Evolutionary conservation across 2,329 filamentous ascomycete genomes (phyloP).

Genomic region (Apiospora hydei): DNA sequence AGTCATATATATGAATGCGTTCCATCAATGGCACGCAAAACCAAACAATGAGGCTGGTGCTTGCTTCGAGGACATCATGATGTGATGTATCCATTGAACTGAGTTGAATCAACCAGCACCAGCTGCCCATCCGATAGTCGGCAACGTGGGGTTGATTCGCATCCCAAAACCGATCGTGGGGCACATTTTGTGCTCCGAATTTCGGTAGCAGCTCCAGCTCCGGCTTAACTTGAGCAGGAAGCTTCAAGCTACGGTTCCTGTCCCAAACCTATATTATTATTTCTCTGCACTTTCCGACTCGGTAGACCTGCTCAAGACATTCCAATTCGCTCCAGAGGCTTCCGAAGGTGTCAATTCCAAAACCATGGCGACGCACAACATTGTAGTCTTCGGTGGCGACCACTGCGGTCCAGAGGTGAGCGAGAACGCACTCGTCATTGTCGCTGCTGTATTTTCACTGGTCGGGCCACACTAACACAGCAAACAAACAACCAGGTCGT

Average conservation of each 20-base stretch:
- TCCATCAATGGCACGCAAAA: not conserved
- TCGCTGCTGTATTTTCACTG: not conserved
- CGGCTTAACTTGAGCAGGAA: constrained; percentile 6
- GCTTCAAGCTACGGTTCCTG: not conserved
- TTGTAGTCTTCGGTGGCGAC: constrained; percentile 84
- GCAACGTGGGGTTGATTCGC: constrained; percentile 31
- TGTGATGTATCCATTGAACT: not conserved
- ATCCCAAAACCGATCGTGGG: constrained; percentile 30
- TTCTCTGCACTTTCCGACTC: constrained; percentile 13
- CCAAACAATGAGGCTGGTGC: not conserved
- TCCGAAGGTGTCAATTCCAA: not conserved
- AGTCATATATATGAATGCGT: not conserved
- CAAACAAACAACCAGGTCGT: constrained; percentile 63
- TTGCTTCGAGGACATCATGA: not conserved
- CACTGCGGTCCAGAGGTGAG: constrained; percentile 84
- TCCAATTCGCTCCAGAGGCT: not conserved
- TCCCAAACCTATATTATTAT: not conserved
- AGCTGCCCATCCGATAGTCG: constrained; percentile 24
- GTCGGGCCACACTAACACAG: not conserved
- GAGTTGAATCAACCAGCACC: not conserved
- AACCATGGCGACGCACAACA: constrained; percentile 74
- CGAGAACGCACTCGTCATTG: not conserved
- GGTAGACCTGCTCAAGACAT: not conserved
- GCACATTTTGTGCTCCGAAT: constrained; percentile 29
- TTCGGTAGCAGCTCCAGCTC: constrained; percentile 7